Conservation (phyloP, 2,329 filamentous ascomycete species). For the Alternaria sp. region DNA sequence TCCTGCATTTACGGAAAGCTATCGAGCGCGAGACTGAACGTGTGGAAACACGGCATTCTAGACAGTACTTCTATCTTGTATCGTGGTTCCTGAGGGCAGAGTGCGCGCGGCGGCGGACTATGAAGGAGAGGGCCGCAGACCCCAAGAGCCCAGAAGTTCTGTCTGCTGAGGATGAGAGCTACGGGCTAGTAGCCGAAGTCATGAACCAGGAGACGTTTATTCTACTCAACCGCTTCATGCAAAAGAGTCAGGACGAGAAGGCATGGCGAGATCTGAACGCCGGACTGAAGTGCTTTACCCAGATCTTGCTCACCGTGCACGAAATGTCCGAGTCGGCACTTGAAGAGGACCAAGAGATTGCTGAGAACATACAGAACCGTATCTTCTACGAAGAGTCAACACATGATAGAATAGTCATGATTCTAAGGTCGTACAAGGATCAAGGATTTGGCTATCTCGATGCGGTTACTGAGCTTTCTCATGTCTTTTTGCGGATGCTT, state of each 20-base stretch:
- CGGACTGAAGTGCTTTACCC: slow-evolving; percentile 92
- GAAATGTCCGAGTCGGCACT: slow-evolving; percentile 85
- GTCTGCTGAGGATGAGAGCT: slow-evolving; percentile 71
- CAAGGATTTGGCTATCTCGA: slow-evolving; percentile 95
- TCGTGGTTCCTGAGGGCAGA: slow-evolving; percentile 94
- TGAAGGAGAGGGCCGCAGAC: slow-evolving; percentile 62
- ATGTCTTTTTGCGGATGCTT: slow-evolving; percentile 90
- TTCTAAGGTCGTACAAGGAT: slow-evolving; percentile 87
- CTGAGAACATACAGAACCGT: slow-evolving; percentile 93
- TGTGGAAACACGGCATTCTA: slow-evolving; percentile 76
- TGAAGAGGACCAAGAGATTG: slow-evolving; percentile 97
- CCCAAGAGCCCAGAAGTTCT: slow-evolving; percentile 52
- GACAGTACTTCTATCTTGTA: slow-evolving; percentile 91
- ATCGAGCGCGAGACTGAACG: slow-evolving; percentile 90
- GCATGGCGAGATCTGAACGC: slow-evolving; percentile 87
- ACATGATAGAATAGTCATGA: slow-evolving; percentile 83
- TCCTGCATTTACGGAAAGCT: slow-evolving; percentile 83
- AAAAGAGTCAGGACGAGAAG: slow-evolving; percentile 80
- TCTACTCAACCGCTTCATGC: slow-evolving; percentile 82
- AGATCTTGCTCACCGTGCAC: slow-evolving; percentile 90
- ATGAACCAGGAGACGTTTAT: slow-evolving; percentile 96
- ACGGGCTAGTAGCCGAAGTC: slow-evolving; percentile 86
- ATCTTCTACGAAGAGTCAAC: slow-evolving; percentile 99
- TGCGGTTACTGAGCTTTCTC: slow-evolving; percentile 85
- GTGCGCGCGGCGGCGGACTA: slow-evolving; percentile 69